A percentile compares a stretch with the other conserved stretches of the same genome.
Conservation (phyloP, 2,329 filamentous ascomycete species). For the Orbilia javanica region DNA sequence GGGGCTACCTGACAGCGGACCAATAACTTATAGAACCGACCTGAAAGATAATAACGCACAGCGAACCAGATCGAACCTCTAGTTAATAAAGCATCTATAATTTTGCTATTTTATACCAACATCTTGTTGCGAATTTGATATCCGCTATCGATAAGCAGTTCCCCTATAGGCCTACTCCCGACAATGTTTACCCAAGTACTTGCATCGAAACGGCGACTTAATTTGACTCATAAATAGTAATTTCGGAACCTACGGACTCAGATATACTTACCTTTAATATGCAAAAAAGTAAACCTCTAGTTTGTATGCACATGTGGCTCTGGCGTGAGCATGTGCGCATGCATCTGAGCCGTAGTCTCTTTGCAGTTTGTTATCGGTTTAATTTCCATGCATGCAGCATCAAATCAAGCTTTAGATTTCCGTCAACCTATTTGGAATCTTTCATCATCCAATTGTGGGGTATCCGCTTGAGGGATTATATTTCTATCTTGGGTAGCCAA, state of each 20-base stretch:
- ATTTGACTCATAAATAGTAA: constrained; percentile 38
- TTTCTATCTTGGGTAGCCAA: constrained; percentile 11
- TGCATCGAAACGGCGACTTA: neutral
- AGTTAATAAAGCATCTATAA: neutral
- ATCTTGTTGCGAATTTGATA: neutral
- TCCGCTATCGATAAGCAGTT: constrained; percentile 18
- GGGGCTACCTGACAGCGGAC: neutral
- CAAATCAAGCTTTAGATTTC: neutral
- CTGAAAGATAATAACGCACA: constrained; percentile 1
- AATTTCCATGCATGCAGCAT: neutral
- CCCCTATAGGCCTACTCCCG: constrained; percentile 4
- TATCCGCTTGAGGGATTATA: constrained; percentile 5
- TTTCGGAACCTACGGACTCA: constrained; percentile 33
- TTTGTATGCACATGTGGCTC: neutral
- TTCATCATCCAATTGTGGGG: constrained; percentile 15
- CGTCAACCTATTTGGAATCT: constrained; percentile 21
- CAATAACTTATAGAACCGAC: neutral
- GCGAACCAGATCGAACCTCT: neutral
- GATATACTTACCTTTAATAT: neutral
- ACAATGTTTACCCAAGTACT: neutral
- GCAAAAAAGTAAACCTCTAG: neutral
- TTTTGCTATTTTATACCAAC: neutral
- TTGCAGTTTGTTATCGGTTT: neutral
- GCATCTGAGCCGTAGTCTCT: neutral
- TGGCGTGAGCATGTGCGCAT: neutral